phyloP scores from a whole-genome alignment of 2,329 filamentous ascomycete genomes.

The Aspergillus phoenicis region DNA sequence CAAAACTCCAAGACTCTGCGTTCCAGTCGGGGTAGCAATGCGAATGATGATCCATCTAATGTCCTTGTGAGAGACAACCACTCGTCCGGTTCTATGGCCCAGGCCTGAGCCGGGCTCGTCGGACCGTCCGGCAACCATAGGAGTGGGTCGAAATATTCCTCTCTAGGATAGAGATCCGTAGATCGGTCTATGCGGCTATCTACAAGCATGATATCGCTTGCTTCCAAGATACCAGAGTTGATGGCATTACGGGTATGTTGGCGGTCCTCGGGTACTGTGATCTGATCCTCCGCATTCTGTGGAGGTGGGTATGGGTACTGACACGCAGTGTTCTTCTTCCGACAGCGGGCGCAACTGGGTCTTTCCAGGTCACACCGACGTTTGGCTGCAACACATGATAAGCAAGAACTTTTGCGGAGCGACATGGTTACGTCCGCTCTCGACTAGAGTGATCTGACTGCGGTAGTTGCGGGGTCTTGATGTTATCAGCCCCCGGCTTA shows the following conservation, averaged over 20 bases:
- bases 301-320: conserved; percentile 12
- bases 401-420: conserved; percentile 9
- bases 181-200: not conserved
- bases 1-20: conserved; percentile 10
- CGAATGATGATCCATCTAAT: not conserved
- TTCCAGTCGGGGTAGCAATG: not conserved
- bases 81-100: not conserved
- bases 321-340: not conserved
- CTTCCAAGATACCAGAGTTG: not conserved
- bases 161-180: no score
- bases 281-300: not conserved
- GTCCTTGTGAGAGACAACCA: not conserved
- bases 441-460: not conserved
- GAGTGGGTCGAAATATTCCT: no score
- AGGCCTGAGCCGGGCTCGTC: no score
- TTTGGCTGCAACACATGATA: conserved; percentile 9
- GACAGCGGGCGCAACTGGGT: conserved; percentile 7
- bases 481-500: not conserved
- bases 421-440: not conserved
- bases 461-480: not conserved
- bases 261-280: not conserved
- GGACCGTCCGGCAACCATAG: not conserved
- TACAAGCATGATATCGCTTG: not conserved
- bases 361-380: conserved; percentile 2
- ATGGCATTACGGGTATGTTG: not conserved